Evolutionary conservation across 148 eudicot species (phyloP), one percentile per base, ranked within the genome.

Genomic region (Silene latifolia): DNA sequence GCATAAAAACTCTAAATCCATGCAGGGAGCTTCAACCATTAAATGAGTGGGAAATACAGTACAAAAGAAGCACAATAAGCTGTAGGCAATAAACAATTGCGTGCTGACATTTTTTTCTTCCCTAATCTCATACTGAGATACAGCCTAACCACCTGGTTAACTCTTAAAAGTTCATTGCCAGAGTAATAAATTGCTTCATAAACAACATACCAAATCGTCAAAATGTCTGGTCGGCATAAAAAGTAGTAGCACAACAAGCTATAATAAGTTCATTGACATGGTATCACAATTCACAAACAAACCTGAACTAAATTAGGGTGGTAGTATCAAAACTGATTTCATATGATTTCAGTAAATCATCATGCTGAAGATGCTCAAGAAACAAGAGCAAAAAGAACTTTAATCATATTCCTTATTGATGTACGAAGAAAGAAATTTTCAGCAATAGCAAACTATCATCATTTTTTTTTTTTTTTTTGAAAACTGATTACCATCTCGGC

Each of bases 401-500:
- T 21, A 68, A 5, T 39, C 9, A 39, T 7, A 39, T 39, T 39
- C 44, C 44, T 39, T 3, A n/a, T 25, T 51, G 24, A n/a, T 20
- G 29, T 13, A 63, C 35, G 19, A 63, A 25, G 42, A 13, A 29
- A 64, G n/a, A 17, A 25, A 10, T 11, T 13, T 24, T 4, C 9
- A 25, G 66, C 35, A 63, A 9, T 11, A 23, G 12, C 24, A 23
- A 24, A 24, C 21, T 25, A 63, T 63, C 6, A 63, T 9, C 24
- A 23, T 25, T 17, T 63, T 21, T 12, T 11, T 25, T 29, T 10
- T 25, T 17, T 63, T 21, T 12, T 11, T 25, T 29, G 7, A 76
- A 54, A 64, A 48, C 25, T 1, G 24, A 56, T 84, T 86, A 92
- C 99, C 96, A 88, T 87, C 73, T 92, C 99, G 63, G 96, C 83